Conservation (phyloP, 1,284 basidiomycete genomes). For the Farysia itapuensis region DNA sequence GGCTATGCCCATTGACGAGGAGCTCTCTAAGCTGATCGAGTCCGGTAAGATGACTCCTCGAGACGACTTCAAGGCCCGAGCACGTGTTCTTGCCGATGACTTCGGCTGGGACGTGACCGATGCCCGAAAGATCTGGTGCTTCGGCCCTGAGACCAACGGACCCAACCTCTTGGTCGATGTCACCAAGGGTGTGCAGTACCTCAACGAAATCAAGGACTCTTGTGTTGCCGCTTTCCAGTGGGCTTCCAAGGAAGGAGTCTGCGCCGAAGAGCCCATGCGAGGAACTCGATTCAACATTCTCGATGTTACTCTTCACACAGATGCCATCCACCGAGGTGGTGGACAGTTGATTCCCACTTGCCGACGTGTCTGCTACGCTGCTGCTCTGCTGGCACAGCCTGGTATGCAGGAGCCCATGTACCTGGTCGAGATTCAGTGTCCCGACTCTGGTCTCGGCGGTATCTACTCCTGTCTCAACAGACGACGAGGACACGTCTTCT, state of each 20-base stretch:
- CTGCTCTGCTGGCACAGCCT: conserved; percentile 86
- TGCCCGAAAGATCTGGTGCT: conserved; percentile 99
- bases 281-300: conserved; percentile 94
- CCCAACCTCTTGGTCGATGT: conserved; percentile 96
- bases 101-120: conserved; percentile 99
- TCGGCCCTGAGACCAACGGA: conserved; percentile 97
- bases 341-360: conserved; percentile 95
- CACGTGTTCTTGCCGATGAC: conserved; percentile 93
- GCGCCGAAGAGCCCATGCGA: conserved; percentile 97
- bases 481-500: conserved; percentile 97
- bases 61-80: conserved; percentile 97
- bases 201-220: conserved; percentile 96
- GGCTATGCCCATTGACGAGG: conserved; percentile 90
- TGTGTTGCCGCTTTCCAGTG: conserved; percentile 99
- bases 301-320: conserved; percentile 95
- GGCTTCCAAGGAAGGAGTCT: conserved; percentile 84
- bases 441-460: conserved; percentile 96
- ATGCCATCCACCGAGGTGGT: conserved; percentile 99
- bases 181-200: conserved; percentile 86
- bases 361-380: conserved; percentile 95
- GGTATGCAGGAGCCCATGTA: conserved; percentile 96
- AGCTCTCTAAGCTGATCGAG: conserved; percentile 91
- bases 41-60: conserved; percentile 80
- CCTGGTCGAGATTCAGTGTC: conserved; percentile 97
- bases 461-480: conserved; percentile 93